Evolutionary conservation across 2,329 filamentous ascomycete species (phyloP).

Genomic region (Penicillium sp.): DNA sequence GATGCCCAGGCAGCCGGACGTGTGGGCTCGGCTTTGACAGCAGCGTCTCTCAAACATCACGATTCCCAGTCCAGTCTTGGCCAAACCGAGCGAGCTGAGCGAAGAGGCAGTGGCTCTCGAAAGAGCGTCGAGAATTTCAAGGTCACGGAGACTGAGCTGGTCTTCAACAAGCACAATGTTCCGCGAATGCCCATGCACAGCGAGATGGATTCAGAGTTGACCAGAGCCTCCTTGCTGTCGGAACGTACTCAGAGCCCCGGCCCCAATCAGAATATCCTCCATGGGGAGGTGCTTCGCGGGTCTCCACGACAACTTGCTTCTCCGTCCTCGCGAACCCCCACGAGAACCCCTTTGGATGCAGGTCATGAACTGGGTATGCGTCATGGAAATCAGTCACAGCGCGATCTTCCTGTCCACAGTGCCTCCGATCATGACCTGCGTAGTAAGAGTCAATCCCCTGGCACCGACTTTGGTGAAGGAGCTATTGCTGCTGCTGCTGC

Average conservation of each 20-base stretch:
- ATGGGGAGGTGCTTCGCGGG: slow-evolving; percentile 66
- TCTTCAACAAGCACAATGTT: slow-evolving; percentile 60
- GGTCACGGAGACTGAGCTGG: slow-evolving; percentile 57
- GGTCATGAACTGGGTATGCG: slow-evolving; percentile 67
- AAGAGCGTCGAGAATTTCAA: slow-evolving; percentile 48
- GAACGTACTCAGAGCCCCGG: slow-evolving; percentile 74
- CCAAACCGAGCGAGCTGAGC: slow-evolving; percentile 41
- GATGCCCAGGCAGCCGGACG: slow-evolving; percentile 60
- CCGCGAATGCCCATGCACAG: slow-evolving; percentile 89
- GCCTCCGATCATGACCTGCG: slow-evolving; percentile 51
- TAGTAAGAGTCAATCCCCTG: slow-evolving; percentile 40
- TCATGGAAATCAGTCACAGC: slow-evolving; percentile 62
- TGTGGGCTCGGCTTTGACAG: slow-evolving; percentile 62
- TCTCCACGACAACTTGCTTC: slow-evolving; percentile 59
- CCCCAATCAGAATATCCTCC: slow-evolving; percentile 66
- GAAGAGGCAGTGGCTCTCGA: slow-evolving; percentile 41
- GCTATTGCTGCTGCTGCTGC: slow-evolving; percentile 47
- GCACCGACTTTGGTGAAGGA: slow-evolving; percentile 40
- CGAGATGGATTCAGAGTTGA: slow-evolving; percentile 83
- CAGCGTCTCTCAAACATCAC: slow-evolving; percentile 66
- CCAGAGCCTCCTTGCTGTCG: slow-evolving; percentile 82
- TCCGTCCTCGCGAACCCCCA: slow-evolving; percentile 64
- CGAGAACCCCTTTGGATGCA: slow-evolving; percentile 50
- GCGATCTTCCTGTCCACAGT: slow-evolving; percentile 54
- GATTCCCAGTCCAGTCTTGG: slow-evolving; percentile 65